These are phyloP conservation scores for Hippophae gyantsensis DNA, from an alignment of 306 rosid genomes.

Conservation along the genomic window DNA sequence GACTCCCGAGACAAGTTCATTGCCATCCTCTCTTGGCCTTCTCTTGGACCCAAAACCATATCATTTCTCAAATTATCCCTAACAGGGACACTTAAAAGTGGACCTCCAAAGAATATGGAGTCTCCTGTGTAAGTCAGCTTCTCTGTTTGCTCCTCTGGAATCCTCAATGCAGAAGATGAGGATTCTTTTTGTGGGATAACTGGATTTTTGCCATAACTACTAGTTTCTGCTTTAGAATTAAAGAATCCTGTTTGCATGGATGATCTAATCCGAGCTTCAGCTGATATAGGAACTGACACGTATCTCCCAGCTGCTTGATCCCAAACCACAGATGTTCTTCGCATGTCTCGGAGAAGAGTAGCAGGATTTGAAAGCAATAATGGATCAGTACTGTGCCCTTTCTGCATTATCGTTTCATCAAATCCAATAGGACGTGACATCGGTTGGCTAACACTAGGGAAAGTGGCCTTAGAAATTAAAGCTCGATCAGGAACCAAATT, in stretches of 20 bases:
- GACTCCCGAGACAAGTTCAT: slow-evolving; percentile 58
- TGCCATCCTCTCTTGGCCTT: slow-evolving; percentile 41
- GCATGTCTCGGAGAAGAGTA: slow-evolving; percentile 76
- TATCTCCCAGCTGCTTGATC: slow-evolving; percentile 99
- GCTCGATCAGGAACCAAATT: slow-evolving; percentile 51
- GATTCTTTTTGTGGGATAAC: slow-evolving; percentile 38
- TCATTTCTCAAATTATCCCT: slow-evolving; percentile 59
- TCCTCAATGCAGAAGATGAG: slow-evolving; percentile 39
- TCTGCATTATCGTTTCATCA: slow-evolving; percentile 60
- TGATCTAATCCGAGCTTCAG: slow-evolving; percentile 63
- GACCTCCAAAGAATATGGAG: slow-evolving; percentile 93
- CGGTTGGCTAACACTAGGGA: slow-evolving; percentile 40
- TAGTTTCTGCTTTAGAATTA: slow-evolving; percentile 43
- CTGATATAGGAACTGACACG: slow-evolving; percentile 69
- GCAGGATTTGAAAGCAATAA: slow-evolving; percentile 53
- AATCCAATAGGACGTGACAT: slow-evolving; percentile 42
- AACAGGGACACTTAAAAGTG: slow-evolving; percentile 58
- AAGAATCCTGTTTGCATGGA: slow-evolving; percentile 43
- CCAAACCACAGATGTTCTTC: slow-evolving; percentile 92
- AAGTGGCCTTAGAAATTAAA: slow-evolving; percentile 42
- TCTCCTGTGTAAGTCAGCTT: slow-evolving; percentile 87
- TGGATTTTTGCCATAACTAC: slow-evolving; percentile 39
- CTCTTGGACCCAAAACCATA: slow-evolving; percentile 34
- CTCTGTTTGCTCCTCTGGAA: slow-evolving; percentile 49
- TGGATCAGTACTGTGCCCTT: slow-evolving; percentile 47